Conservation (phyloP, 1,284 basidiomycete species). For the Coniophora puteana region DNA sequence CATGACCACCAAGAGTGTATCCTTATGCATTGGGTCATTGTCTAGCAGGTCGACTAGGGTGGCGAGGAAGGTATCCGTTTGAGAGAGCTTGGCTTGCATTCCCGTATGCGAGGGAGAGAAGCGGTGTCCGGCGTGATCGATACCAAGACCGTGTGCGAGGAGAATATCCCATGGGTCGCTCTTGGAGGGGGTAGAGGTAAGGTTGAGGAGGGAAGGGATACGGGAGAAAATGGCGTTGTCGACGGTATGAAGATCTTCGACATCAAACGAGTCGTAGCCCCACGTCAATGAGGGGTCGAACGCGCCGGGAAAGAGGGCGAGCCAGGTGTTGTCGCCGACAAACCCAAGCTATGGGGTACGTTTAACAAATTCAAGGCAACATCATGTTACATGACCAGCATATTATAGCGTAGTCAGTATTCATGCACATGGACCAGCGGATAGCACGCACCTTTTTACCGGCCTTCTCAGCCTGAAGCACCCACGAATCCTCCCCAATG, state of each 20-base stretch:
- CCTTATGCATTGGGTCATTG: constrained; percentile 66
- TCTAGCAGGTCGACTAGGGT: constrained; percentile 61
- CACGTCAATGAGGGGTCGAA: constrained; percentile 73
- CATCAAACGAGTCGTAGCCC: constrained; percentile 97
- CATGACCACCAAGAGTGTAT: constrained; percentile 87
- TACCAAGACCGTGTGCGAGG: constrained; percentile 94
- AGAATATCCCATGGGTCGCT: constrained; percentile 86
- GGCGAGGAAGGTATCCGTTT: constrained; percentile 83
- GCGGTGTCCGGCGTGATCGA: constrained; percentile 96
- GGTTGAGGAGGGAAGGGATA: constrained; percentile 76
- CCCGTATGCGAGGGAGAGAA: constrained; percentile 86
- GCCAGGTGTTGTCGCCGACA: constrained; percentile 98
- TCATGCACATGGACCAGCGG: background rate
- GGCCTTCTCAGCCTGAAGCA: constrained; percentile 53
- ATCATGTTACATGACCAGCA: background rate
- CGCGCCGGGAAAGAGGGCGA: constrained; percentile 77
- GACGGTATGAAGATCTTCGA: constrained; percentile 96
- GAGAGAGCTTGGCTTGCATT: constrained; percentile 82
- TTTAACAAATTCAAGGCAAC: constrained; percentile 4
- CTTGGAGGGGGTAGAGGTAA: constrained; percentile 28
- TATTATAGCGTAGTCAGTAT: no score
- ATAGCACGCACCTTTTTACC: constrained; percentile 54
- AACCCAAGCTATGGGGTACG: constrained; percentile 57
- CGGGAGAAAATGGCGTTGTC: constrained; percentile 86
- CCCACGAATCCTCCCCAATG: constrained; percentile 84